Evolutionary conservation across 2,329 filamentous ascomycete genomes (phyloP), one percentile per base, ranked within the genome.

Genomic region (Aulographum hederae): DNA sequence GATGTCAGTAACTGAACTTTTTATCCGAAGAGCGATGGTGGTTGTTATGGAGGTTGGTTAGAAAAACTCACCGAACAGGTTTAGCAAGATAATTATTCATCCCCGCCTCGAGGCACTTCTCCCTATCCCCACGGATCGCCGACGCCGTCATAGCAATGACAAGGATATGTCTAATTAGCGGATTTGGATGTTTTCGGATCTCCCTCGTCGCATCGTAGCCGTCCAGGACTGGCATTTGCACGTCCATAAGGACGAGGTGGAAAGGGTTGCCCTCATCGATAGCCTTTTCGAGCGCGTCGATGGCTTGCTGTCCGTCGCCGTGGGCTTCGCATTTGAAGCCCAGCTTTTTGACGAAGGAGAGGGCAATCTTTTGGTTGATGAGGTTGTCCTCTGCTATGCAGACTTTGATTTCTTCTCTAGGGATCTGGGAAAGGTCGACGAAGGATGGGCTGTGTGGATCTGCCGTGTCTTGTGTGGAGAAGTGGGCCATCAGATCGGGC

Each of bases 61-160:
- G 2, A 21, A 13, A 20, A n/a, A 32, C 38, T 37, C 36, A 41
- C 37, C 84, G 69, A n/a, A 95, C 86, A 1, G 86, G 86, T 50
- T 95, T 95, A 12, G 86, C 84, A 1, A 94, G 68, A 45, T 94
- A 95, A 46, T 94, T 89, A 52, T 94, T 93, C 86, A 95, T 95
- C 28, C 86, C 86, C 1, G 82, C 81, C 31, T 84, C 81, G n/a
- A 94, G 60, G 43, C 86, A 94, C 56, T 92, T 94, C 50, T 95
- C 86, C 30, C 85, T 67, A 48, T 95, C 86, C 13, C 86, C 86
- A 48, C 89, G 79, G 38, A 95, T 95, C 3, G 86, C 86, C 17
- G 77, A 85, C 1, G 86, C 86, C 1, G 86, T 95, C 86, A 95
- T 94, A 33, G 86, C 86, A 43, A 95, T 94, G 30, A 95, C 79